A percentile compares a stretch with the other conserved stretches of the same genome.
Conservation (phyloP, 495 filamentous ascomycete species). For the Podospora pseudocomata region DNA sequence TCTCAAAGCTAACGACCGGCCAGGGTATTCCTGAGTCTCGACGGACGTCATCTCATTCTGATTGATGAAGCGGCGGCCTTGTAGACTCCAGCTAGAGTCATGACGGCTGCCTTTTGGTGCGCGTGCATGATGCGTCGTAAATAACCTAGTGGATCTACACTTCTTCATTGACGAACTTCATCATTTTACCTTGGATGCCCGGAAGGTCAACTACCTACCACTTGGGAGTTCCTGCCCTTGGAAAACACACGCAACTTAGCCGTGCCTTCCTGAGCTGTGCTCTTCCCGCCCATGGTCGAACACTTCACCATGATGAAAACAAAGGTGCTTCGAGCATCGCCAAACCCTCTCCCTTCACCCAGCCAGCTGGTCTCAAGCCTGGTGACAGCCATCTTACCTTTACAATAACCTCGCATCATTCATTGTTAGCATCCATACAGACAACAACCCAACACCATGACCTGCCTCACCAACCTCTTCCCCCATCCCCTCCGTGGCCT, state of each 20-base stretch:
- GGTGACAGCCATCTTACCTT: not conserved
- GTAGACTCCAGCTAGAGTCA: not conserved
- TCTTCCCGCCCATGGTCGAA: not conserved
- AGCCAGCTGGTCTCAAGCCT: not conserved
- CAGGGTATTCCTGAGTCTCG: not conserved
- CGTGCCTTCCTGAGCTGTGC: not conserved
- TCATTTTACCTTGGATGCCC: not conserved
- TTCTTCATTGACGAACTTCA: not conserved
- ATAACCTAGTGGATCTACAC: not conserved
- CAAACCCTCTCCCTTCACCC: not conserved
- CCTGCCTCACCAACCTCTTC: not conserved
- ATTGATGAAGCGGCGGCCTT: not conserved
- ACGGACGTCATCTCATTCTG: not conserved
- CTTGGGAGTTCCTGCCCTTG: not conserved
- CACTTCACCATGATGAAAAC: not conserved
- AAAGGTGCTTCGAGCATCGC: not conserved
- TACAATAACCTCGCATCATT: not conserved
- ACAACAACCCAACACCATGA: not conserved
- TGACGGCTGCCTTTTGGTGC: not conserved
- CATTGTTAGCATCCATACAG: not conserved
- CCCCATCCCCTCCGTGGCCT: slow-evolving; percentile 30
- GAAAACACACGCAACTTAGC: not conserved
- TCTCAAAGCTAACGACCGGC: not conserved
- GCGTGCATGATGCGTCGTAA: not conserved
- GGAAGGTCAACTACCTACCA: too few species aligned